phyloP scores from a whole-genome alignment of 2,329 filamentous ascomycete species.

The Fusarium torreyae region DNA sequence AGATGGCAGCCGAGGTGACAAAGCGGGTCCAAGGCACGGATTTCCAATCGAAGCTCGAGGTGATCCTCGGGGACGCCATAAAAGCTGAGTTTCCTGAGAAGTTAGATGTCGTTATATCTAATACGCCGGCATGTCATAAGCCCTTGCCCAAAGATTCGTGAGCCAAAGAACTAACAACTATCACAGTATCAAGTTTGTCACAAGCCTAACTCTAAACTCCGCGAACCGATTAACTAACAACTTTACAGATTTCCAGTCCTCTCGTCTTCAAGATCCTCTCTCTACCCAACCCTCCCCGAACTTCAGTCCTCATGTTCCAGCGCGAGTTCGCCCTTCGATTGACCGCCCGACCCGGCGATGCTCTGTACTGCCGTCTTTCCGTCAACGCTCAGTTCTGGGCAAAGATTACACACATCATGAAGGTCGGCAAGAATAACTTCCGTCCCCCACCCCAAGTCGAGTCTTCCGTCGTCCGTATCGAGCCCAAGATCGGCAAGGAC shows the following conservation, averaged over 20 bases:
- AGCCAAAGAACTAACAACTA: constrained; percentile 33
- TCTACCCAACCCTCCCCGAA: constrained; percentile 84
- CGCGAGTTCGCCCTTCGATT: constrained; percentile 93
- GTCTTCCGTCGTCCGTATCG: constrained; percentile 89
- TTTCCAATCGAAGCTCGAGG: constrained; percentile 69
- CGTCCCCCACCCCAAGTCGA: constrained; percentile 95
- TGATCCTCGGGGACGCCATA: constrained; percentile 89
- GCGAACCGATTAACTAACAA: constrained; percentile 33
- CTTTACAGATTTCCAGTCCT: constrained; percentile 83
- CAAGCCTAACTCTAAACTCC: background rate
- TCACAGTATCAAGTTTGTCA: constrained; percentile 61
- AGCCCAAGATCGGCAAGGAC: constrained; percentile 83
- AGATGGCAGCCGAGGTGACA: constrained; percentile 93
- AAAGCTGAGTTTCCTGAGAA: constrained; percentile 80
- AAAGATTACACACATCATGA: constrained; percentile 80
- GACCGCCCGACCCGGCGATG: constrained; percentile 88
- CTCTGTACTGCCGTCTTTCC: constrained; percentile 89
- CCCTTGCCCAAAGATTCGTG: background rate
- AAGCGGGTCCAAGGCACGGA: constrained; percentile 80
- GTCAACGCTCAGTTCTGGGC: constrained; percentile 95
- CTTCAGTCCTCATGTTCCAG: constrained; percentile 95
- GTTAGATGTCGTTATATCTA: constrained; percentile 74
- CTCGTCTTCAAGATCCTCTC: constrained; percentile 92
- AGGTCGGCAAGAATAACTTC: constrained; percentile 97
- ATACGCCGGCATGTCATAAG: constrained; percentile 66